phyloP scores from a whole-genome alignment of 208 protist species.

The Trypanosoma theileri region DNA sequence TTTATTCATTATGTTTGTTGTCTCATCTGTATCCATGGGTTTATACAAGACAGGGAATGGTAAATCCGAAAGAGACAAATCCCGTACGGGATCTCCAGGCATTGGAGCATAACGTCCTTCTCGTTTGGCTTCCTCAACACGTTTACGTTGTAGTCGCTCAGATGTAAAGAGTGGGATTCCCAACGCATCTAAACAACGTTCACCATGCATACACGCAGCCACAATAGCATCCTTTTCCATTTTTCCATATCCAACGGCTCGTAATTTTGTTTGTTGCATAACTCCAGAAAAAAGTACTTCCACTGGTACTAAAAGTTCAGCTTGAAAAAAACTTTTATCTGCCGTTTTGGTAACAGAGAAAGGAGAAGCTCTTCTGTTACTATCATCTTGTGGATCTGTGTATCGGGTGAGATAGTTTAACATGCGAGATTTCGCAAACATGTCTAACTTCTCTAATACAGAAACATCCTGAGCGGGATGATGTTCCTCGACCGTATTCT shows the following conservation, averaged over 20 bases:
- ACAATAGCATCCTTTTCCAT: constrained; percentile 29
- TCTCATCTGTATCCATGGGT: neutral
- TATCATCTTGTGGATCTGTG: neutral
- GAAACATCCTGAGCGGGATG: constrained; percentile 13
- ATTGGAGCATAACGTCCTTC: constrained; percentile 55
- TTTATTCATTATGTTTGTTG: neutral
- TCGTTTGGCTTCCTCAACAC: constrained; percentile 35
- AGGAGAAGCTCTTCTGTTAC: constrained; percentile 3
- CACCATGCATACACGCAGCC: constrained; percentile 57
- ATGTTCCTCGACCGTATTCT: neutral
- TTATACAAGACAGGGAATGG: constrained; percentile 38
- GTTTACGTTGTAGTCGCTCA: constrained; percentile 32
- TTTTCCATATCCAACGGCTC: constrained; percentile 36
- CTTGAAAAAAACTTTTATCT: constrained; percentile 11
- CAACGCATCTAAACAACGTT: constrained; percentile 42
- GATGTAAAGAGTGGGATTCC: constrained; percentile 50
- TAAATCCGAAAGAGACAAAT: constrained; percentile 31
- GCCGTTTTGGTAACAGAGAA: constrained; percentile 20
- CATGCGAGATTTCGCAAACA: constrained; percentile 36
- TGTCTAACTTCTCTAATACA: constrained; percentile 19
- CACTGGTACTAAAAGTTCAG: constrained; percentile 33
- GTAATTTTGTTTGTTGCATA: constrained; percentile 32
- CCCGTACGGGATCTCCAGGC: constrained; percentile 33
- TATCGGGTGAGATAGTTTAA: constrained; percentile 34
- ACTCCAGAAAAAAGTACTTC: constrained; percentile 40